Conservation (phyloP, 2,329 filamentous ascomycete genomes). For the Thyridium curvatum region DNA sequence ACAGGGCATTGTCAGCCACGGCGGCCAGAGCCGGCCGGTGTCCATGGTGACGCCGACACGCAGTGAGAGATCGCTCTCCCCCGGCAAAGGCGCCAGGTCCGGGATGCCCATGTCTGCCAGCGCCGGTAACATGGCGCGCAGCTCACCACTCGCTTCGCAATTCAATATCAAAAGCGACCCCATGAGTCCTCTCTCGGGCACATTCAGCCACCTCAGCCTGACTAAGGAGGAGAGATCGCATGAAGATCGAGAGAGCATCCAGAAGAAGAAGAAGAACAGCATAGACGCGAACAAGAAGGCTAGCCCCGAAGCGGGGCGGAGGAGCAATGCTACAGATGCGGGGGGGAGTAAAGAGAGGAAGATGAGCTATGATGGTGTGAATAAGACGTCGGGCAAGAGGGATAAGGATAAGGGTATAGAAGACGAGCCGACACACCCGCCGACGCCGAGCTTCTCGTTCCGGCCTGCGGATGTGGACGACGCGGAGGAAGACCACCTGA, state of each 20-base stretch:
- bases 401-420: constrained; percentile 14
- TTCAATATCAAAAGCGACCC: no score
- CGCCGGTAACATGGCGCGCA: no score
- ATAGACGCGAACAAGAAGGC: no score
- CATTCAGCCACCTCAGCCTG: no score
- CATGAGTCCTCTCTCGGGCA: no score
- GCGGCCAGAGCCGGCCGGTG: constrained; percentile 27
- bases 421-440: constrained; percentile 27
- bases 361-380: constrained; percentile 2
- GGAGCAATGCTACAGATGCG: constrained; percentile 4
- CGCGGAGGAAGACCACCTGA: constrained; percentile 26
- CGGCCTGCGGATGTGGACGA: constrained; percentile 23
- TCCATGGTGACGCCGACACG: constrained; percentile 16
- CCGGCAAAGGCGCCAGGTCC: constrained; percentile 9
- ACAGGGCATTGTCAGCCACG: constrained; percentile 48
- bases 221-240: no score
- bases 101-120: constrained; percentile 3
- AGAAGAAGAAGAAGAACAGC: constrained; percentile 8
- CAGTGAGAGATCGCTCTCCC: constrained; percentile 11
- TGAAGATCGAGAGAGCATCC: not conserved
- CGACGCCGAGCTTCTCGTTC: constrained; percentile 51
- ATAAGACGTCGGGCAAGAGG: constrained; percentile 12
- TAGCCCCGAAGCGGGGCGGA: no score
- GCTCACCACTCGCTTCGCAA: no score
- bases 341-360: not conserved